A percentile compares a stretch with the other conserved stretches of the same genome.
Evolutionary conservation across 768 basidiomycete species (phyloP).

Genomic region (Leccinum ochraceum): DNA sequence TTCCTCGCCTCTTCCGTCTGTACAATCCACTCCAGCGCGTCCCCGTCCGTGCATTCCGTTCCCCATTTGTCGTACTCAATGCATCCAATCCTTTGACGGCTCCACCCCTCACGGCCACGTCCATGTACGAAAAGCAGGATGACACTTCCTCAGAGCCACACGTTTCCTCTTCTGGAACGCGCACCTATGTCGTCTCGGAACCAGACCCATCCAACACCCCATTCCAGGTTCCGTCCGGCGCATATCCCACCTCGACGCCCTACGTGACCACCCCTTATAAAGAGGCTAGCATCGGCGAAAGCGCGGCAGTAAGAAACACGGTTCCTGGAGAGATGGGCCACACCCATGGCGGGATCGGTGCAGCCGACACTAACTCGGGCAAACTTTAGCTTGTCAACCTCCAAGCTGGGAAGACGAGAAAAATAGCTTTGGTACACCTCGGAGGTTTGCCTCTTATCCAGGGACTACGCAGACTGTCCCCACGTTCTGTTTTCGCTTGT

Average conservation of each 20-base stretch:
- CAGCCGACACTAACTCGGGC: conserved; percentile 37
- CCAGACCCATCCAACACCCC: conserved; percentile 62
- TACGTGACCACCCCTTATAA: conserved; percentile 46
- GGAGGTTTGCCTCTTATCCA: conserved; percentile 1
- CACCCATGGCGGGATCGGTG: conserved; percentile 42
- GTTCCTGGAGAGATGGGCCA: conserved; percentile 50
- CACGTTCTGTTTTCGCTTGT: conserved; percentile 9
- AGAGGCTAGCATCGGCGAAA: conserved; percentile 47
- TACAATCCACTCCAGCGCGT: background rate
- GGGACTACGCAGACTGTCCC: background rate
- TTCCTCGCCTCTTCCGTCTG: conserved; percentile 9
- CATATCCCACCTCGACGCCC: conserved; percentile 54
- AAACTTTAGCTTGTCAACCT: conserved; percentile 47
- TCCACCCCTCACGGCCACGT: conserved; percentile 31
- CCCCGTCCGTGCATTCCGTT: conserved; percentile 58
- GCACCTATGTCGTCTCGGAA: conserved; percentile 72
- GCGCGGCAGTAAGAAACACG: conserved; percentile 44
- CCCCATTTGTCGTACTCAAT: conserved; percentile 59
- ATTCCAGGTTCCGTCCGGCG: conserved; percentile 73
- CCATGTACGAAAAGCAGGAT: conserved; percentile 62
- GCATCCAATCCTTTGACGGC: conserved; percentile 37
- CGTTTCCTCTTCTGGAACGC: conserved; percentile 45
- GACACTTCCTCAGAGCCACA: conserved; percentile 53
- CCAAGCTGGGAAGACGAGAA: conserved; percentile 49
- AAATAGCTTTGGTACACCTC: conserved; percentile 26